Base-by-base conservation (phyloP, 306 rosid genomes). In the Vigna hirtella region DNA sequence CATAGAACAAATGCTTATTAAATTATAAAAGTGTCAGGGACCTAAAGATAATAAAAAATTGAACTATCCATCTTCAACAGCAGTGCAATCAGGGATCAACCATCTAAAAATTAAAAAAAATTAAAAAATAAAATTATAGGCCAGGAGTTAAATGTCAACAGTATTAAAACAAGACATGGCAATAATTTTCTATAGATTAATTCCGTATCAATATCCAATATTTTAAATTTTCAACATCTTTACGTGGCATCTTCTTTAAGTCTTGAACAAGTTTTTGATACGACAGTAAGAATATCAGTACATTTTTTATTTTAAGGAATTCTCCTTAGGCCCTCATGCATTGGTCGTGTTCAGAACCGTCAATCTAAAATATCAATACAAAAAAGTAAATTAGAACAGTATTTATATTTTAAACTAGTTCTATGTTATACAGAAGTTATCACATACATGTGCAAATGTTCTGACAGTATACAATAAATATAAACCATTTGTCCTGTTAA, bases 1-100 rank as follows among this genome's bases (percentile, higher is more conserved):
- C 52, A 81, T 70, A 78, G 69, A 83, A 67, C 50, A 83, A 74
- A 70, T 30, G 69, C 58, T 34, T 47, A 30, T 24, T 16, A 52
- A 43, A 58, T 77, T 4, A 20, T 62, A 66, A 22, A 64, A 66
- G 72, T 38, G 38, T 47, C 51, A 72, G 34, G 47, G 55, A 36
- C 76, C 64, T 36, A 72, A 72, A 34, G 71, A 72, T 55, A 70
- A 79, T 66, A 45, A 28, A 71, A 71, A 30, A 63, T 57, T 13
- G 70, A 56, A 82, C 57, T 36, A 65, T 48, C 64, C 68, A 85
- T 64, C 48, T 51, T 68, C 16, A 68, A 59, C 57, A 47, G 66
- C 51, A 40, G 40, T n/a, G 80, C 66, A 78, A 75, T 70, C 17
- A 79, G 57, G 10, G 11, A 78, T 51, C n/a, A 70, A 22, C 73